These are phyloP conservation scores for Colletotrichum liaoningense DNA, from an alignment of 2,329 filamentous ascomycete genomes.

Conservation along the genomic window DNA sequence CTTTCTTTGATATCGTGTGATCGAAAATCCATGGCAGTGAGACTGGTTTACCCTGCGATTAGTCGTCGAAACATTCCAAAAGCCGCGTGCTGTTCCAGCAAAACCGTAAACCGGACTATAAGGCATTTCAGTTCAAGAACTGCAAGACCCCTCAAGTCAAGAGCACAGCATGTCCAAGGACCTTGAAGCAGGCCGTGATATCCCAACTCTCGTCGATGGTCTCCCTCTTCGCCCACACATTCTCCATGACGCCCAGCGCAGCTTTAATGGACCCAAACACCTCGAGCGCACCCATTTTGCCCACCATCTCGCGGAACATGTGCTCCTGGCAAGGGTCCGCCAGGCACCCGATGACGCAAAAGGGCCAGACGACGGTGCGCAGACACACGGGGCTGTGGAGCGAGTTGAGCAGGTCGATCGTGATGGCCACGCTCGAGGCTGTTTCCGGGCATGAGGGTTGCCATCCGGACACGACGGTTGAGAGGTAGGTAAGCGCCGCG, in stretches of 20 bases:
- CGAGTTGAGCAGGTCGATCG: conserved; percentile 46
- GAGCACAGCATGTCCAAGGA: conserved; percentile 52
- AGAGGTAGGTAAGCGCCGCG: conserved; percentile 59
- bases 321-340: conserved; percentile 52
- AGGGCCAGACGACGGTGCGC: conserved; percentile 53
- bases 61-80: neutral
- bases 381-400: conserved; percentile 50
- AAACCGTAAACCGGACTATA: too few relatives aligned
- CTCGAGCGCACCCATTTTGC: conserved; percentile 53
- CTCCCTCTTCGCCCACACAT: conserved; percentile 55
- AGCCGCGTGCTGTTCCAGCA: neutral
- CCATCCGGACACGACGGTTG: conserved; percentile 62
- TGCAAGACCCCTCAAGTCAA: conserved; percentile 43
- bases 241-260: conserved; percentile 57
- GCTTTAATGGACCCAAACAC: conserved; percentile 59
- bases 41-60: neutral
- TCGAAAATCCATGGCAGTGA: neutral
- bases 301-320: conserved; percentile 54
- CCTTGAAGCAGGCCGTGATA: conserved; percentile 54
- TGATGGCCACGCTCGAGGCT: conserved; percentile 44
- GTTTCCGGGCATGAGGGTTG: conserved; percentile 58
- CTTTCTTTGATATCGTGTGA: neutral
- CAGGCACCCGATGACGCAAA: conserved; percentile 55
- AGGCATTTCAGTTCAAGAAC: too few relatives aligned
- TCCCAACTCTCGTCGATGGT: conserved; percentile 57